Conservation (phyloP, 768 basidiomycete species). For the Boletus bicolor region DNA sequence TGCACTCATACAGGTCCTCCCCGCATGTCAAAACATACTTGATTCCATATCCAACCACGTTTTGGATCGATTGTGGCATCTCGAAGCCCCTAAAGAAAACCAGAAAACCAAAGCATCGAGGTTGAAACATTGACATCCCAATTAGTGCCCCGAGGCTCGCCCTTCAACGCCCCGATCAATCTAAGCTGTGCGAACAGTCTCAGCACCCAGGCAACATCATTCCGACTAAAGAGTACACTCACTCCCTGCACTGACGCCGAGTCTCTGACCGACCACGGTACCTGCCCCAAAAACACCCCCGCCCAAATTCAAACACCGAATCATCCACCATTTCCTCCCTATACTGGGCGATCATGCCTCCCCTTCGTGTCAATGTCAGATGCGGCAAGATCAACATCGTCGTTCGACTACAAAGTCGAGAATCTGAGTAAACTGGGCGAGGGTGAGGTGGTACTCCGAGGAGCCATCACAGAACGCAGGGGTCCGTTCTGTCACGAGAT, state of each 20-base stretch:
- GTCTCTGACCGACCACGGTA: conserved; percentile 7
- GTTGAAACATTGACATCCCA: too few relatives aligned
- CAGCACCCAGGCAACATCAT: not conserved
- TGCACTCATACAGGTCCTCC: conserved; percentile 92
- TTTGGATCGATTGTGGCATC: conserved; percentile 85
- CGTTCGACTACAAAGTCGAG: conserved; percentile 8
- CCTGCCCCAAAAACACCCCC: conserved; percentile 4
- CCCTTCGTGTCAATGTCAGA: not conserved
- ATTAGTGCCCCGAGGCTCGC: not conserved
- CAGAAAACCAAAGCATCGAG: not conserved
- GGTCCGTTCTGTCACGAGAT: conserved; percentile 10
- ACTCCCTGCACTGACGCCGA: not conserved
- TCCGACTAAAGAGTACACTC: not conserved
- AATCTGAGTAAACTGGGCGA: conserved; percentile 3
- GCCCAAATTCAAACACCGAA: conserved; percentile 10
- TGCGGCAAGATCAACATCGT: conserved; percentile 8
- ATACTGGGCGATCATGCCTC: accelerated
- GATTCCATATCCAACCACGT: conserved; percentile 79
- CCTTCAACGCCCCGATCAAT: not conserved
- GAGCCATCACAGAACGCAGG: not conserved
- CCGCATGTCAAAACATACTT: conserved; percentile 83
- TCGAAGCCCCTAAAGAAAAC: conserved; percentile 33
- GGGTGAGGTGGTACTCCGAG: not conserved
- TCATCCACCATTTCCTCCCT: not conserved
- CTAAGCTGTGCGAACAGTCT: not conserved